Evolutionary conservation across 164 flowering plant genomes (phyloP), one percentile per base, ranked within the genome.

Genomic region (Berberis vulgaris): DNA sequence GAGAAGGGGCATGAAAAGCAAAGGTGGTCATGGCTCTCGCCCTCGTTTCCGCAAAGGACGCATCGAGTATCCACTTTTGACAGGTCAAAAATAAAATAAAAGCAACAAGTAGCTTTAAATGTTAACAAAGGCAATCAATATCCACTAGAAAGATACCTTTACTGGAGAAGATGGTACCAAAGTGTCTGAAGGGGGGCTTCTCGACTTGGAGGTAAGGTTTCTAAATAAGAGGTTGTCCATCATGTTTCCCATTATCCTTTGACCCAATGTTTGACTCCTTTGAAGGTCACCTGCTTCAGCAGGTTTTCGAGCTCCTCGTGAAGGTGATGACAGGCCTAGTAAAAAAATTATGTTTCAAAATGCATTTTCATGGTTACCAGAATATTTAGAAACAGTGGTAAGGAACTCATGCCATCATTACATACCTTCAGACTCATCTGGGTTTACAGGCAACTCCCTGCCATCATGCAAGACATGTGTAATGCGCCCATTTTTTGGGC

Each of bases 161-260:
- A 74, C 62, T 49, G 96, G 97, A 66, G 96, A 87, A 68, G 88
- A 77, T 52, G 89, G 96, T 45, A 65, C 65, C 11, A 81, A 67
- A 62, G 72, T 81, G 71, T 87, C 97, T 45, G 84, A 72, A 58
- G 79, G 76, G 53, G 49, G 78, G 65, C 67, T 77, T 73, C 76
- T 84, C 13, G 96, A 73, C 66, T 82, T 91, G 7, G 92, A 82
- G 54, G 97, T 84, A 62, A 89, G 77, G 80, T 72, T 89, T 80
- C 97, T 80, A 45, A 82, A 73, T 60, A 95, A 82, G 60, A 85
- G 76, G 70, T 84, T 94, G 71, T 91, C 98, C 96, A 87, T 91
- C 92, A 92, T 77, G 80, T 92, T 92, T 42, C 97, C 98, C 96
- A 94, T 85, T 43, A 94, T 73, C 67, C 86, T 82, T 78, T 95